Base-by-base conservation (phyloP, 2,329 filamentous ascomycete species). In the Aschersonia sp. region DNA sequence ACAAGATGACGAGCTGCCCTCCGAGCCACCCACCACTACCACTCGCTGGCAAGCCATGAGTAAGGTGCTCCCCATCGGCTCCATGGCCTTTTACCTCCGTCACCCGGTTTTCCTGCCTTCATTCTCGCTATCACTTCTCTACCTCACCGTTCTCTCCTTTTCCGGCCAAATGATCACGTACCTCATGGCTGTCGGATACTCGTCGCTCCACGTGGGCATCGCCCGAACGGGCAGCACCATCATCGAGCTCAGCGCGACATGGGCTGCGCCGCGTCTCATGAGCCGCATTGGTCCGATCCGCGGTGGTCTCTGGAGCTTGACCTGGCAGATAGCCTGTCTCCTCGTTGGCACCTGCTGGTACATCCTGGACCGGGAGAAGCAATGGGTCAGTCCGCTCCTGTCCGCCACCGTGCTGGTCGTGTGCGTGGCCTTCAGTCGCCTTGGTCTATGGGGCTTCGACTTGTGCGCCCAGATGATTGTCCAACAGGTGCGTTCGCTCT, bases 281-380 rank as follows among this genome's bases (percentile, higher is more conserved):
- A 55, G 54, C 2, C 63, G 61, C 40, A 72, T 82, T 40, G 78
- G 80, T 0, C 65, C 72, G 1, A 67, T 85, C 5, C 68, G 85
- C n/a, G 71, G 75, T 0, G 85, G 84, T 0, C 68, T 88, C 3
- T 89, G 85, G 85, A 79, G 78, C 52, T 58, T 82, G 7, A 80
- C 74, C 48, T 85, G 80, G 75, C 82, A 88, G 57, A 66, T 82
- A n/a, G 49, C 67, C 3, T 79, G 73, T 53, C 63, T 81, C 4
- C 66, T 65, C 1, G 65, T 59, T 0, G 75, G 69, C 3, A 30
- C 50, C 7, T 12, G 43, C 43, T 47, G 45, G 35, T 50, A 40
- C 38, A 38, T 48, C 31, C 12, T 40, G 28, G 32, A 42, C 10
- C 46, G 31, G 42, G 12, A n/a, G 0, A 60, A 71, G 3, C 54